Percentiles rank a stretch among this genome's conserved stretches.
Evolutionary conservation across 164 flowering plant species (phyloP).

Genomic region (Aristolochia fimbriata): DNA sequence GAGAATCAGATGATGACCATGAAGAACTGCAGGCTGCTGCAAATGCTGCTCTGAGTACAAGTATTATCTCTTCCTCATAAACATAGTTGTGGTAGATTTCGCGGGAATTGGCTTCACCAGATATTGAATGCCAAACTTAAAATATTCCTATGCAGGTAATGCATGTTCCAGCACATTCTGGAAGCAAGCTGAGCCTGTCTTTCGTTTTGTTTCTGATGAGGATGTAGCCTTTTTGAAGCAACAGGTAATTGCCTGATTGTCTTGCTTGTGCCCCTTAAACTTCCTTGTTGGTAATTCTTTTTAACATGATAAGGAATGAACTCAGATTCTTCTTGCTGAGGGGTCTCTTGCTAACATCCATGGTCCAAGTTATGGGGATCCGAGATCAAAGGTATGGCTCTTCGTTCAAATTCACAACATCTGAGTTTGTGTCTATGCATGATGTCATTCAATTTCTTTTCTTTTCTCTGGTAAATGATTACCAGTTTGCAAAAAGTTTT

Average conservation of each 20-base stretch:
- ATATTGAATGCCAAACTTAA: not conserved
- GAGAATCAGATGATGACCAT: constrained; percentile 68
- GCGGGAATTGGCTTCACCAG: not conserved
- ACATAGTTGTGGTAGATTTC: not conserved
- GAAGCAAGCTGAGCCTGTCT: constrained; percentile 67
- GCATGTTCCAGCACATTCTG: constrained; percentile 54
- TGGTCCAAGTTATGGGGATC: constrained; percentile 5
- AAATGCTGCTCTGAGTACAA: constrained; percentile 47
- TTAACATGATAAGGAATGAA: not conserved
- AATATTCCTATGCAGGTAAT: constrained; percentile 32
- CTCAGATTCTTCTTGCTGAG: constrained; percentile 3
- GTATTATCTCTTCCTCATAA: constrained; percentile 18
- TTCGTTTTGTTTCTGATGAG: constrained; percentile 51
- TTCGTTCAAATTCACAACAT: not conserved
- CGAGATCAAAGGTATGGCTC: constrained; percentile 4
- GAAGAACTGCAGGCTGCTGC: constrained; percentile 81
- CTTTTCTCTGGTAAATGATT: not conserved
- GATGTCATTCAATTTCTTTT: not conserved
- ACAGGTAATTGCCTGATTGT: constrained; percentile 33
- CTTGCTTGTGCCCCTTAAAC: not conserved
- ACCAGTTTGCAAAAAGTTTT: too few species aligned
- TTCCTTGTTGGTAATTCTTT: not conserved
- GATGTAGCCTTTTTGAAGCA: constrained; percentile 51
- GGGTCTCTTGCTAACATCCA: constrained; percentile 6
- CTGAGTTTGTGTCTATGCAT: not conserved